Base-by-base conservation (phyloP, 2,329 filamentous ascomycete species). In the Blumeriella jaapii region DNA sequence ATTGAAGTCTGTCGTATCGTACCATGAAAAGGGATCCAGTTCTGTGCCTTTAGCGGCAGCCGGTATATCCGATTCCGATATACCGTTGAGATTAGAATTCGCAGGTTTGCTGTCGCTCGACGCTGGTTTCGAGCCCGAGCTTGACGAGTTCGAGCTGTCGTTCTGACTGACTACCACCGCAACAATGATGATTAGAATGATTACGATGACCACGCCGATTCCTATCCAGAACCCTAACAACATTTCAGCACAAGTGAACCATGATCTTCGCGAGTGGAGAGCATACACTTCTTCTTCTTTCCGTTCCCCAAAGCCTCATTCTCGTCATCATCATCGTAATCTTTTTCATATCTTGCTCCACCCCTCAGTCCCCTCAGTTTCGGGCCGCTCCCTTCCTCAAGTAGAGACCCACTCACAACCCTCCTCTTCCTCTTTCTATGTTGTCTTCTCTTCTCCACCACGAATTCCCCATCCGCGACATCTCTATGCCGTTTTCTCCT, bases 11-110 rank as follows among this genome's bases (percentile, higher is more conserved):
- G 68, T 71, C 0, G 87, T 95, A 49, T 93, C 81, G 47, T 82
- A 80, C 91, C 91, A 98, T 2, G 79, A 77, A 57, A 85, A 93
- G 0, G 91, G 91, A 53, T 98, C 87, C 13, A 94, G 67, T 44
- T 82, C 78, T 2, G 81, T 83, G 10, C 77, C 84, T 57, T 73
- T 76, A 50, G 74, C 86, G 42, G 67, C 67, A 38, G 63, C 60
- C 40, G 82, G 82, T 48, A 54, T 41, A 50, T 45, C 44, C 5
- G 52, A 53, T 32, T 65, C 62, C 34, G 69, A 66, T 35, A 74
- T 62, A 15, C 65, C 64, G 41, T 65, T 58, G 3, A 82, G 58
- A 37, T 63, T 66, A 12, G 62, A 63, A 19, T 61, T 65, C 15
- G 46, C 40, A 15, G 53, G 31, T 42, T 46, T 23, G 35, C 34